phyloP scores from a whole-genome alignment of 306 rosid genomes.

The Chamaecrista fasciculata region DNA sequence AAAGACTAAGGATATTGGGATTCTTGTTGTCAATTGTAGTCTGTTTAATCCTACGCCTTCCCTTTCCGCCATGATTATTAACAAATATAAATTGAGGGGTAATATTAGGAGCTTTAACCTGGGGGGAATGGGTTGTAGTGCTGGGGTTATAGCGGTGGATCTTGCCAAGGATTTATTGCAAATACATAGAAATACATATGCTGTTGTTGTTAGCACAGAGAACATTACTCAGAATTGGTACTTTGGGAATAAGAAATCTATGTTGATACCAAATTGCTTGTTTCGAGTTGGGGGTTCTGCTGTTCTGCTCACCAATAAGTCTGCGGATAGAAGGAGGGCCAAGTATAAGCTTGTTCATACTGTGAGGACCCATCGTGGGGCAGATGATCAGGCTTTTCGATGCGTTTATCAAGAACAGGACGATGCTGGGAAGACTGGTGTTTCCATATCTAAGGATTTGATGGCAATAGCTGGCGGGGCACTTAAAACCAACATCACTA shows the following conservation, averaged over 20 bases:
- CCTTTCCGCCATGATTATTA: constrained; percentile 62
- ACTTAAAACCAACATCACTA: constrained; percentile 68
- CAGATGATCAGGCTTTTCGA: constrained; percentile 68
- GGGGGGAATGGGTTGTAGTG: constrained; percentile 86
- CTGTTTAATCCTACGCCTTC: constrained; percentile 68
- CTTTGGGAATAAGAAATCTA: constrained; percentile 66
- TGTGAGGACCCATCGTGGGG: constrained; percentile 71
- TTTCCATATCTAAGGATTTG: constrained; percentile 69
- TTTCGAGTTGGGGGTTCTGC: constrained; percentile 68
- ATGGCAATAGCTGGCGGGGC: constrained; percentile 82
- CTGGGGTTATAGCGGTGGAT: constrained; percentile 75
- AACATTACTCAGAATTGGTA: constrained; percentile 77
- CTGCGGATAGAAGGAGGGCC: constrained; percentile 47
- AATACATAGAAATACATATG: constrained; percentile 65
- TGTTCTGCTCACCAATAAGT: constrained; percentile 54
- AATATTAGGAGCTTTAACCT: constrained; percentile 68
- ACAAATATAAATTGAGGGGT: constrained; percentile 66
- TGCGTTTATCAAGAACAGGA: constrained; percentile 79
- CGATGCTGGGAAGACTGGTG: constrained; percentile 66
- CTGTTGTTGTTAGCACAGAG: constrained; percentile 74
- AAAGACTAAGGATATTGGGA: constrained; percentile 62
- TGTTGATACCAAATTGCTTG: constrained; percentile 66
- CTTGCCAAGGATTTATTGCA: constrained; percentile 67
- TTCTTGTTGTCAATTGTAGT: constrained; percentile 67
- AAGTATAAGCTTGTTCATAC: constrained; percentile 66